Evolutionary conservation across 2,329 filamentous ascomycete genomes (phyloP), one percentile per base, ranked within the genome.

Genomic region (Cadophora luteo-olivacea): DNA sequence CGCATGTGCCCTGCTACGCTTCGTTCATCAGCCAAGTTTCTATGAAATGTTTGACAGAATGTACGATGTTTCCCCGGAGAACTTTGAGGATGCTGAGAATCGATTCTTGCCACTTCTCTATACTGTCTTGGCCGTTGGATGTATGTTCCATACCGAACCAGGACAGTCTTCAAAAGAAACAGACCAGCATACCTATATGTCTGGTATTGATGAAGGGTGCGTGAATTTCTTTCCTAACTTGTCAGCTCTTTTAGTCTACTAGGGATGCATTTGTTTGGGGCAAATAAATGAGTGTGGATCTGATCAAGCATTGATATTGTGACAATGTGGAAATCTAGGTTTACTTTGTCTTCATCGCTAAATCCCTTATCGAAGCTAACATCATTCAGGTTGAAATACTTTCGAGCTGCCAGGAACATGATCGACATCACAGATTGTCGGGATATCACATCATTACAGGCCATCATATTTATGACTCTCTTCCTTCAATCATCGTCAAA

Each of bases 11-110:
- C 79, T 89, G 1, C 79, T 88, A 25, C 88, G 92, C 48, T 90
- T 95, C 66, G 87, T 97, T 5, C 94, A 97, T 76, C 84, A 92
- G 61, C 94, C 94, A 0, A 88, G 88, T 0, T 97, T 97, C 77
- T 93, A 91, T 80, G 85, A 87, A 68, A 89, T 88, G 75, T 86
- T 97, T 70, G 90, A 97, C 72, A 86, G 86, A 65, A 85, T 97
- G 49, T 97, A 97, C 79, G 87, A 91, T 72, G 88, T 84, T 25
- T 84, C 91, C 0, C 82, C 86, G 11, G 87, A 91, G 25, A 85
- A 84, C 64, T 88, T 88, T 72, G 85, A 84, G 7, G 86, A 87
- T 64, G 87, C 89, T 61, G 91, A 93, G 71, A 86, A 88, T 63
- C 84, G 85, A 33, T 92, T 91, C 68, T 79, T 94, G n/a, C 89